These are phyloP conservation scores for Colletotrichum sublineola DNA, from an alignment of 2,329 filamentous ascomycete genomes.

Conservation along the genomic window DNA sequence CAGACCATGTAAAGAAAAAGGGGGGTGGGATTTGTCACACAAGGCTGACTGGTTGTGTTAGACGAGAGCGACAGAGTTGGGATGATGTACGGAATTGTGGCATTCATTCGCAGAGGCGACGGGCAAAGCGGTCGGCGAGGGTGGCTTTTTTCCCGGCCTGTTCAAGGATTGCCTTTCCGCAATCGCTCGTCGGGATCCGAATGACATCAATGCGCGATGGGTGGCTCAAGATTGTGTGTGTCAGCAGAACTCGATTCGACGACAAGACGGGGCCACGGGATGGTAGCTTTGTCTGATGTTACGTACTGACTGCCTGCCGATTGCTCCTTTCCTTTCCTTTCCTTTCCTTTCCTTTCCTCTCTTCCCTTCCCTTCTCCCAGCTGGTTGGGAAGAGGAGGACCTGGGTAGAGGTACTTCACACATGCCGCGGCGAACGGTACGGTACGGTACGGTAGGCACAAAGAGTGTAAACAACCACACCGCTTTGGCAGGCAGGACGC, in stretches of 20 bases:
- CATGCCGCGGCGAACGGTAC: slow-evolving; percentile 10
- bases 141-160: slow-evolving; percentile 4
- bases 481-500: slow-evolving; percentile 5
- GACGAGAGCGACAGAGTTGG: slow-evolving; percentile 23
- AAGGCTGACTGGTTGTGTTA: slow-evolving; percentile 28
- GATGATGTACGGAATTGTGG: neutral
- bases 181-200: slow-evolving; percentile 9
- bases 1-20: slow-evolving; percentile 23
- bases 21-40: slow-evolving; percentile 30
- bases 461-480: slow-evolving; percentile 1
- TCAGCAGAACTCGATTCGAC: slow-evolving; percentile 41
- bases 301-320: slow-evolving; percentile 27
- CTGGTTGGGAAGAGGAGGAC: too few species aligned
- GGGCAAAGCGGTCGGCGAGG: slow-evolving; percentile 14
- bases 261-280: neutral
- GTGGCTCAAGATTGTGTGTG: slow-evolving; percentile 25
- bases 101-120: slow-evolving; percentile 25
- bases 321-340: too few species aligned
- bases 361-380: too few species aligned
- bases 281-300: slow-evolving; percentile 8
- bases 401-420: neutral
- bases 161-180: slow-evolving; percentile 27
- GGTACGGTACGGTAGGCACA: too few species aligned
- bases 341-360: too few species aligned
- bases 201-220: slow-evolving; percentile 38